Conservation (phyloP, 1,139 yeast genomes). For the Diutina ranongensis region DNA sequence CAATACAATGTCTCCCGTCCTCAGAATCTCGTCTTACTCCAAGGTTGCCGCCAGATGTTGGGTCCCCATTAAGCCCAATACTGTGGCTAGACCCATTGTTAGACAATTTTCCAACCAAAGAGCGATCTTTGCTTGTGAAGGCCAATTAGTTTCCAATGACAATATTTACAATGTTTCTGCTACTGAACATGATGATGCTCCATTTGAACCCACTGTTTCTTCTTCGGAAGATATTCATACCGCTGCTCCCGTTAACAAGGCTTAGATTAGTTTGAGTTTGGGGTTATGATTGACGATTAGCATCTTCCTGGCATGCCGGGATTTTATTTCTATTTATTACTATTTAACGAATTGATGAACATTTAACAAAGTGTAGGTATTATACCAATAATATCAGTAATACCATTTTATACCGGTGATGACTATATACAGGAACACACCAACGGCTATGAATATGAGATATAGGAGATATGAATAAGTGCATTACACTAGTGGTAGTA, state of each 20-base stretch:
- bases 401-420: too few species aligned
- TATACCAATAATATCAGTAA: too few species aligned
- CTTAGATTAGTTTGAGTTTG: neutral
- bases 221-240: conserved; percentile 5
- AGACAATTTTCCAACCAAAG: conserved; percentile 6
- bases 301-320: conserved; percentile 4
- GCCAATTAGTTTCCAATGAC: conserved; percentile 4
- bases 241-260: conserved; percentile 4
- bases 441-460: too few species aligned
- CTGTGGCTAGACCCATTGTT: conserved; percentile 4
- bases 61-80: conserved; percentile 6
- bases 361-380: neutral
- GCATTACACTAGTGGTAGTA: too few species aligned
- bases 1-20: conserved; percentile 5
- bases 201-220: conserved; percentile 4
- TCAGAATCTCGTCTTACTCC: conserved; percentile 5
- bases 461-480: too few species aligned
- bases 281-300: conserved; percentile 2
- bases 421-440: too few species aligned
- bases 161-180: conserved; percentile 1
- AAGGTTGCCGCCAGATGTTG: conserved; percentile 6
- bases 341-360: neutral
- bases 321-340: conserved; percentile 2
- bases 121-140: conserved; percentile 3
- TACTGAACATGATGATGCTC: conserved; percentile 3